Percentiles rank a stretch among this genome's conserved stretches.
Evolutionary conservation across 148 eudicot genomes (phyloP).

Genomic region (Rhododendron mucronatum): DNA sequence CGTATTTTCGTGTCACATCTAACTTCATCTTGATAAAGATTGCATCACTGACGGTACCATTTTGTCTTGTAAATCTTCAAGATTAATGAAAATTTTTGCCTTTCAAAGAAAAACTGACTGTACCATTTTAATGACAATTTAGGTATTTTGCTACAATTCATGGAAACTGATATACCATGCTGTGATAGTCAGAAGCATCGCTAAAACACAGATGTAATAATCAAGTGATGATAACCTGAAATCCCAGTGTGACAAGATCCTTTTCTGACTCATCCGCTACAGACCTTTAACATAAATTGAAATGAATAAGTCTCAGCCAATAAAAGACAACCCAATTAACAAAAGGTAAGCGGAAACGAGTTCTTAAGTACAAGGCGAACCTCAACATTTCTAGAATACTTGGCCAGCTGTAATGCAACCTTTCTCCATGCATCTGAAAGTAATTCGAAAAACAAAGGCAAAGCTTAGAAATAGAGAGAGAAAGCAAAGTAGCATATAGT

Average conservation of each 20-base stretch:
- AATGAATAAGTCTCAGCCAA: slow-evolving; percentile 8
- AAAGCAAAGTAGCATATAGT: neutral
- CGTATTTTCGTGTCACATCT: neutral
- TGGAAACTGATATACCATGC: neutral
- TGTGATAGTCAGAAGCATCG: neutral
- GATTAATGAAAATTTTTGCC: too few relatives aligned
- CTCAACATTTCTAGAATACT: slow-evolving; percentile 91
- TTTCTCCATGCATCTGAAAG: slow-evolving; percentile 87
- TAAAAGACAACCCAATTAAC: slow-evolving; percentile 7
- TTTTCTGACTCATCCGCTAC: slow-evolving; percentile 88
- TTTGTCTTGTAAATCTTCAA: too few relatives aligned
- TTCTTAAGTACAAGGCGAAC: slow-evolving; percentile 27
- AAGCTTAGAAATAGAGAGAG: neutral
- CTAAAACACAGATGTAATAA: neutral
- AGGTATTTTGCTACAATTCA: neutral
- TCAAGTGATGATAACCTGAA: slow-evolving; percentile 55
- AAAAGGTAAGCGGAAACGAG: slow-evolving; percentile 8
- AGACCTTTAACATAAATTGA: slow-evolving; percentile 42
- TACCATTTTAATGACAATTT: neutral
- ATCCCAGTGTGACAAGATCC: slow-evolving; percentile 88
- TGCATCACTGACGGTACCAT: neutral
- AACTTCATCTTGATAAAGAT: neutral
- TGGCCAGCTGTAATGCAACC: slow-evolving; percentile 84
- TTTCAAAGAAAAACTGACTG: too few relatives aligned
- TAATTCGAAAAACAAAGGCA: slow-evolving; percentile 12